Base-by-base conservation (phyloP, 2,329 filamentous ascomycete genomes). In the Stagonosporopsis chrysanthemi region DNA sequence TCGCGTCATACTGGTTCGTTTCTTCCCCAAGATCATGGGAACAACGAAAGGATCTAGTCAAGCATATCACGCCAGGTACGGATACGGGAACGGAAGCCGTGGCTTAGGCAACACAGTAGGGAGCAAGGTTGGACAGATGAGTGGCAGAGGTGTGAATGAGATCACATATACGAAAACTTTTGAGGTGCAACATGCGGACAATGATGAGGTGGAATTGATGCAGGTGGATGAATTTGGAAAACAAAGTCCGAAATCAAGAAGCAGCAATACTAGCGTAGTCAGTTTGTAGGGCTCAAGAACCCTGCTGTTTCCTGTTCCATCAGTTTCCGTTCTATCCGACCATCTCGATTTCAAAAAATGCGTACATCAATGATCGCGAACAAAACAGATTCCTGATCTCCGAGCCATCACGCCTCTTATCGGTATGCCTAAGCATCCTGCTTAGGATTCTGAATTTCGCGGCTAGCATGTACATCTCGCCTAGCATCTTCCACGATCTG, bases 21-120 rank as follows among this genome's bases (percentile, higher is more conserved):
- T 75, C 11, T 76, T 74, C 41, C 77, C 78, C 24, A 64, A 60
- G n/a, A 35, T 75, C 1, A 71, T 79, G 49, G 77, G 75, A 8
- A 72, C 73, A 14, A 76, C 72, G 1, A 62, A 58, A 12, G 53
- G 56, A 2, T 54, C 42, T 22, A 61, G 59, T 9, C 55, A 59
- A 31, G 44, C 48, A 28, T 44, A 52, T 12, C 54, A 57, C 4
- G 43, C 60, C 17, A 57, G 52, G 29, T 53, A 53, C 33, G 47
- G 51, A 11, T 54, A 55, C 17, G 45, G 47, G 15, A 55, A 48
- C 28, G 41, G 46, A 22, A 47, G 48, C 31, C 44, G 43, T 17
- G 48, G 52, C 15, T 15, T 45, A 15, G 54, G 42, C 29, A 47
- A 42, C n/a, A 52, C 38, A 15, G 40, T n/a, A 23, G 47, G 52